A percentile compares a stretch with the other conserved stretches of the same genome.
Evolutionary conservation across 2,329 filamentous ascomycete genomes (phyloP).

Genomic region (Ophiocordyceps robertsii): DNA sequence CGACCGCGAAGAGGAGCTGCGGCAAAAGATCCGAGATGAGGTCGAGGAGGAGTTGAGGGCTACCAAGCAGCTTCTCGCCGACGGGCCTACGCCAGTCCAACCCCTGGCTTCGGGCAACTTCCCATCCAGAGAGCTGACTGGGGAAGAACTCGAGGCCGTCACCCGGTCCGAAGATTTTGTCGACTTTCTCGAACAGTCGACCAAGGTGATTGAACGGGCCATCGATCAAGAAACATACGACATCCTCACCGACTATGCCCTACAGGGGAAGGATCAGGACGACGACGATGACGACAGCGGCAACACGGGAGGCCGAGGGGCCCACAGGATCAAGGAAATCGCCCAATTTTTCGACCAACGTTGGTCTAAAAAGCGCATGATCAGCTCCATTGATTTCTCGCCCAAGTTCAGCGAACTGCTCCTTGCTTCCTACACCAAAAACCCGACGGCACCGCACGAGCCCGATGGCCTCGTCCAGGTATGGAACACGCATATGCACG

Average conservation of each 20-base stretch:
- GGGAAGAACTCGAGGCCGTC: slow-evolving; percentile 80
- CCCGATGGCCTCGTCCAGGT: slow-evolving; percentile 88
- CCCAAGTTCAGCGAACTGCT: slow-evolving; percentile 89
- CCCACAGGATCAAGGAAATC: slow-evolving; percentile 70
- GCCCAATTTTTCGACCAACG: slow-evolving; percentile 89
- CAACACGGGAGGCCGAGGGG: slow-evolving; percentile 56
- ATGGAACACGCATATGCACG: slow-evolving; percentile 93
- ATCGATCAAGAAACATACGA: slow-evolving; percentile 87
- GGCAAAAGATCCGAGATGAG: slow-evolving; percentile 71
- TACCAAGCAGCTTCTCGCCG: slow-evolving; percentile 45
- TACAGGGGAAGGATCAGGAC: slow-evolving; percentile 60
- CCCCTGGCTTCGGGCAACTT: slow-evolving; percentile 38
- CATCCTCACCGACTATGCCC: slow-evolving; percentile 84
- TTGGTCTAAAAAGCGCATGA: slow-evolving; percentile 96
- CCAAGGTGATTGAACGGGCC: slow-evolving; percentile 92
- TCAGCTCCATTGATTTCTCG: slow-evolving; percentile 90
- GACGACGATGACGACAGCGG: slow-evolving; percentile 72
- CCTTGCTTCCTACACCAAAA: slow-evolving; percentile 93
- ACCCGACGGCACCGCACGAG: slow-evolving; percentile 85
- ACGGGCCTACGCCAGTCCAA: slow-evolving; percentile 19
- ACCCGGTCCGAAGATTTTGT: slow-evolving; percentile 87
- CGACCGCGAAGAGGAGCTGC: slow-evolving; percentile 78
- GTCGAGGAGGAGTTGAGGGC: slow-evolving; percentile 85
- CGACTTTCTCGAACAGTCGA: slow-evolving; percentile 89
- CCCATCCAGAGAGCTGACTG: slow-evolving; percentile 64